phyloP scores from a whole-genome alignment of 208 protist genomes.

The Trypanosoma theileri region DNA sequence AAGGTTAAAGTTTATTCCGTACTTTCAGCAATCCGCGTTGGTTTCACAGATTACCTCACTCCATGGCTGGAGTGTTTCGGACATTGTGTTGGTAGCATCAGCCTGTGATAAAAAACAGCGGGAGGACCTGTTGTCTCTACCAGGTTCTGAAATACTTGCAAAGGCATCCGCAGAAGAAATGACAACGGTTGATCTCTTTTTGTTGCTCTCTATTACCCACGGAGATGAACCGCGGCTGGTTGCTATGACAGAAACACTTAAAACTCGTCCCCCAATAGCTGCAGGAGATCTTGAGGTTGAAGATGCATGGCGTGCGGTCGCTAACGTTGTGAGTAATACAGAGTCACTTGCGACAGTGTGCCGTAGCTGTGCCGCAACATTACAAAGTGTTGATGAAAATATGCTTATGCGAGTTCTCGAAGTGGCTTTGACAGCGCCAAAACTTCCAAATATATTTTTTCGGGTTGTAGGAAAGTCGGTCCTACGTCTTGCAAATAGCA shows the following conservation, averaged over 20 bases:
- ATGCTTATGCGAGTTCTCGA: constrained; percentile 65
- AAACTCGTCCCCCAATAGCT: constrained; percentile 16
- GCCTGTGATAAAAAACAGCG: constrained; percentile 27
- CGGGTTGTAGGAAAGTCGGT: constrained; percentile 54
- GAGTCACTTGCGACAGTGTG: constrained; percentile 43
- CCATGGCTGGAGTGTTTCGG: constrained; percentile 25
- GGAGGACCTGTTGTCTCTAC: constrained; percentile 17
- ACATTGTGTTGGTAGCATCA: constrained; percentile 25
- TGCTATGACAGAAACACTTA: constrained; percentile 4
- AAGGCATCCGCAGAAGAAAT: constrained; percentile 18
- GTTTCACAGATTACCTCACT: constrained; percentile 19
- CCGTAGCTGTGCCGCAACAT: constrained; percentile 26
- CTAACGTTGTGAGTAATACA: constrained; percentile 26
- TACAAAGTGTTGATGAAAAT: constrained; percentile 39
- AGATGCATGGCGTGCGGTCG: constrained; percentile 53
- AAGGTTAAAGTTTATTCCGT: constrained; percentile 23
- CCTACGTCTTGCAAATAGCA: constrained; percentile 26
- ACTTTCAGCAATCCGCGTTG: constrained; percentile 28
- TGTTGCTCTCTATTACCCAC: constrained; percentile 19
- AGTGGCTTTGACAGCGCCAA: constrained; percentile 26
- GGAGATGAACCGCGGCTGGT: background rate
- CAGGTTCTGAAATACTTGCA: constrained; percentile 21
- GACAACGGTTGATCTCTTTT: constrained; percentile 26
- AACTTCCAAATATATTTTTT: constrained; percentile 55
- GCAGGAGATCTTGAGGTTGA: constrained; percentile 36